Conservation (phyloP, 2,329 filamentous ascomycete genomes). For the Dactylellina sp. region DNA sequence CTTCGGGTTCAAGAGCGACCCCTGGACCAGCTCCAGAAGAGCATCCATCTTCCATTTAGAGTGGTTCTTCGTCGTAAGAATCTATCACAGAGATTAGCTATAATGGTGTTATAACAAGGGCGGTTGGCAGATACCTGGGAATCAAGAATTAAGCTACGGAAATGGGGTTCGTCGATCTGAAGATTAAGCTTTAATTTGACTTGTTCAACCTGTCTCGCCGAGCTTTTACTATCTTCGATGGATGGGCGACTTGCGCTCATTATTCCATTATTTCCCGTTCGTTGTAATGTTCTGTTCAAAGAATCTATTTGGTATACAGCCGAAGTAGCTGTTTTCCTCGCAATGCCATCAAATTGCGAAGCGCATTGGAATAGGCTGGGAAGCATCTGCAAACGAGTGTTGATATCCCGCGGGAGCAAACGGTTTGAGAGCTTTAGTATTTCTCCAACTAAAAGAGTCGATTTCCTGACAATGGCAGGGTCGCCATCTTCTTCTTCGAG, state of each 20-base stretch:
- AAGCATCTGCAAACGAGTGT: constrained; percentile 84
- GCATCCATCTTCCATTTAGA: constrained; percentile 98
- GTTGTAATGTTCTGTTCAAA: constrained; percentile 90
- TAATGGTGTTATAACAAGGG: not conserved
- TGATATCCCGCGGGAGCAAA: constrained; percentile 83
- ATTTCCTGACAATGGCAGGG: constrained; percentile 73
- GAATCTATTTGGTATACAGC: constrained; percentile 99
- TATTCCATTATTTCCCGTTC: constrained; percentile 65
- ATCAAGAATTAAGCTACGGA: constrained; percentile 71
- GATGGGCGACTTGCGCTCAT: constrained; percentile 15
- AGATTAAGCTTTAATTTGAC: constrained; percentile 71
- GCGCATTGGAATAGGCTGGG: constrained; percentile 85
- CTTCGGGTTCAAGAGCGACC: constrained; percentile 89
- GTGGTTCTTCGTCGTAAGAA: constrained; percentile 89
- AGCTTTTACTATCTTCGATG: constrained; percentile 62
- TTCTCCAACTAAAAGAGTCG: constrained; percentile 89
- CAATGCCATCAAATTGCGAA: constrained; percentile 76
- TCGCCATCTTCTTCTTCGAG: constrained; percentile 68
- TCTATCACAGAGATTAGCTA: constrained; percentile 62
- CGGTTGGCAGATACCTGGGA: constrained; percentile 57
- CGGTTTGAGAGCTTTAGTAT: constrained; percentile 89
- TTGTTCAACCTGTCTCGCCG: constrained; percentile 66
- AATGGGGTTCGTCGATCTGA: constrained; percentile 74
- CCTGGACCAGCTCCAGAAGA: constrained; percentile 89
- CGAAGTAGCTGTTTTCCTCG: constrained; percentile 79